phyloP scores from a whole-genome alignment of 2,329 filamentous ascomycete genomes.

The Coleophoma crateriformis region DNA sequence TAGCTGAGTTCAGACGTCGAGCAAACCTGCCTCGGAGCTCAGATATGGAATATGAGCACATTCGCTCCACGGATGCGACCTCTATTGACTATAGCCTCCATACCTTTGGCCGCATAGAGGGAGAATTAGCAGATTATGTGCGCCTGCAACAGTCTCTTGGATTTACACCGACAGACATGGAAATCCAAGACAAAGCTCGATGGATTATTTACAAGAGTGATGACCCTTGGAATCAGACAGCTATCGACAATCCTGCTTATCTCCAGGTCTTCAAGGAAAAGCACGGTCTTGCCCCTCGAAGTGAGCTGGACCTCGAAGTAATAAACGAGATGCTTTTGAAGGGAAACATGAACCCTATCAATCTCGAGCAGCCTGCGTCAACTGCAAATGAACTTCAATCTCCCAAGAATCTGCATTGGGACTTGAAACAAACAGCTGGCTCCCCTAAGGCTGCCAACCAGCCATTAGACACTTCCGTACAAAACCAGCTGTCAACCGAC shows the following conservation, averaged over 20 bases:
- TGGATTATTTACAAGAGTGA: slow-evolving; percentile 58
- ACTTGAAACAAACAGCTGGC: slow-evolving; percentile 10
- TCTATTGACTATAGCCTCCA: slow-evolving; percentile 56
- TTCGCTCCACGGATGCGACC: slow-evolving; percentile 45
- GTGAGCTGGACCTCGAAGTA: slow-evolving; percentile 10
- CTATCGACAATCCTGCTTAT: slow-evolving; percentile 50
- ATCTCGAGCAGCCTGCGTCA: slow-evolving; percentile 2
- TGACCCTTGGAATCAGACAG: slow-evolving; percentile 60
- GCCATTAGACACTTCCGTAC: slow-evolving; percentile 9
- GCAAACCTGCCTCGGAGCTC: slow-evolving; percentile 52
- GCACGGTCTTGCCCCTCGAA: slow-evolving; percentile 16
- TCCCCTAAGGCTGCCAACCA: background rate
- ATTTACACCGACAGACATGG: slow-evolving; percentile 44
- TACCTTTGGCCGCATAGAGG: slow-evolving; percentile 46
- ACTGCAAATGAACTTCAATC: slow-evolving; percentile 4
- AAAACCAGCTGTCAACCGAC: slow-evolving; percentile 23
- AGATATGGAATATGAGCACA: slow-evolving; percentile 42
- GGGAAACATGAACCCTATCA: background rate
- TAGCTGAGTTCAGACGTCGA: slow-evolving; percentile 48
- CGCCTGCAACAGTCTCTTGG: slow-evolving; percentile 38
- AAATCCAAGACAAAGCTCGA: slow-evolving; percentile 51
- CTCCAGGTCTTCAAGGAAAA: slow-evolving; percentile 42
- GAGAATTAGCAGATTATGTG: slow-evolving; percentile 49
- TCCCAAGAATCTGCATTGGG: slow-evolving; percentile 20
- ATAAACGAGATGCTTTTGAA: slow-evolving; percentile 7